phyloP scores from a whole-genome alignment of 495 filamentous ascomycete genomes.

The Xylaria intraflava region DNA sequence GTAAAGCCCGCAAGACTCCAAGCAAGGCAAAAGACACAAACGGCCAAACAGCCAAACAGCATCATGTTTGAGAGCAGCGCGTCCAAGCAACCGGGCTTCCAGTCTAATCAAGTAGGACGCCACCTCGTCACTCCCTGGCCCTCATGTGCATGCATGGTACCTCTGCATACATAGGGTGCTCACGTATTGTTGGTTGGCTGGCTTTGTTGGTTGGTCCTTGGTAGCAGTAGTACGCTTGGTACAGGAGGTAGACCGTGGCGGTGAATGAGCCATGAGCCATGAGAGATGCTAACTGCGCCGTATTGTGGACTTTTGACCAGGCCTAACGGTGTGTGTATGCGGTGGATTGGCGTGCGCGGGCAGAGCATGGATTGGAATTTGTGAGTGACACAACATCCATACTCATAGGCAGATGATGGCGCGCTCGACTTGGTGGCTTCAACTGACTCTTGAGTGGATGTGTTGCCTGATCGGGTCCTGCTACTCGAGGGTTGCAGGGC shows the following conservation, averaged over 20 bases:
- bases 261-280: background rate
- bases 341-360: background rate
- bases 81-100: background rate
- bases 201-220: background rate
- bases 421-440: background rate
- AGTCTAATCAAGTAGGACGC: background rate
- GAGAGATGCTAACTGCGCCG: background rate
- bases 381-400: background rate
- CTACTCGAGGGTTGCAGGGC: background rate
- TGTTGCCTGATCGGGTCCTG: no score
- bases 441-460: no score
- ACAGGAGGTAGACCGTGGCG: background rate
- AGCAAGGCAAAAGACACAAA: background rate
- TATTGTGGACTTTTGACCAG: background rate
- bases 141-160: background rate
- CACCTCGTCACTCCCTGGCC: slow-evolving; percentile 7
- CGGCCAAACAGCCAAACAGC: background rate
- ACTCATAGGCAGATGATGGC: background rate
- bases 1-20: background rate
- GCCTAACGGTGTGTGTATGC: background rate
- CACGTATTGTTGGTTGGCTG: background rate
- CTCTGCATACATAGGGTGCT: background rate
- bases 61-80: slow-evolving; percentile 1
- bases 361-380: background rate
- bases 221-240: background rate